Conservation (phyloP, 148 eudicot species). For the Beta vulgaris region DNA sequence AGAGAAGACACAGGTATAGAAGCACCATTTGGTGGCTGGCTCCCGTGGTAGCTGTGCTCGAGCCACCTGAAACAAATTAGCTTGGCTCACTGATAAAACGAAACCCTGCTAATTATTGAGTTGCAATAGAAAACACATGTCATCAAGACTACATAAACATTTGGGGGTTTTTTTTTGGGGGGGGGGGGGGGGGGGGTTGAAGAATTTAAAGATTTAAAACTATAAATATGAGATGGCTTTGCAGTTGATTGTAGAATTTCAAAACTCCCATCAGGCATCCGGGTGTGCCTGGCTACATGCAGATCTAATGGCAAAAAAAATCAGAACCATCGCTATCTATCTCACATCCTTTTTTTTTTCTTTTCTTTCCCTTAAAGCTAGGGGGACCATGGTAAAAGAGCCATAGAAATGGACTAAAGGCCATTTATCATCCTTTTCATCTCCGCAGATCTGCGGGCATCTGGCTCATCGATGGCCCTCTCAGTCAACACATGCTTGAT, state of each 20-base stretch:
- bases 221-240: no score
- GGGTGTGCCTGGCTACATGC: no score
- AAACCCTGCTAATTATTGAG: no score
- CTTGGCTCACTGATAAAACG: neutral
- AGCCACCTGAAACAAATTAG: neutral
- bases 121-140: no score
- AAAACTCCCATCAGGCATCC: no score
- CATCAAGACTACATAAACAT: no score
- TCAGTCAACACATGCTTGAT: conserved; percentile 87
- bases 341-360: neutral
- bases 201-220: no score
- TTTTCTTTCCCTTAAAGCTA: neutral
- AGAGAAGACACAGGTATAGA: neutral
- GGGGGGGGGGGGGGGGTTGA: no score
- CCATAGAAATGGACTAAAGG: conserved; percentile 29
- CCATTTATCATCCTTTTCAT: conserved; percentile 86
- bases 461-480: conserved; percentile 84
- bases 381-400: neutral
- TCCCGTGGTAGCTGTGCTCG: neutral
- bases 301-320: neutral
- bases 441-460: conserved; percentile 75
- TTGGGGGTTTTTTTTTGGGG: no score
- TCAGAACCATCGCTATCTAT: neutral
- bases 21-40: neutral
- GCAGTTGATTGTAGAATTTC: no score